A percentile compares a stretch with the other conserved stretches of the same genome.
Evolutionary conservation across 768 basidiomycete genomes (phyloP).

Genomic region (Aureoboletus auriporus): DNA sequence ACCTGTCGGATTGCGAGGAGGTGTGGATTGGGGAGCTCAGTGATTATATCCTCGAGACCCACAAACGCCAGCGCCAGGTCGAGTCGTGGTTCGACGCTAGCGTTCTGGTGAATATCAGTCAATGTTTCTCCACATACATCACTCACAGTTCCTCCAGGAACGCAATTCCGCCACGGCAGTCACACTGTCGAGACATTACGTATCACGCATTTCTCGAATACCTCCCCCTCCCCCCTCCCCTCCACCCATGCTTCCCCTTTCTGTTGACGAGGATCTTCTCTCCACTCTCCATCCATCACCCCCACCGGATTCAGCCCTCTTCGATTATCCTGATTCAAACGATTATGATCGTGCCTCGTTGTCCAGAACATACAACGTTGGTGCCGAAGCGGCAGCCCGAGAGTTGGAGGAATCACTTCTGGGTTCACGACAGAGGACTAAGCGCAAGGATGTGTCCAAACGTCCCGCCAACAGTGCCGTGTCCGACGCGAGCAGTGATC

Average conservation of each 20-base stretch:
- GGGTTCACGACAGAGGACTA: conserved; percentile 34
- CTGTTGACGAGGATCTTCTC: conserved; percentile 33
- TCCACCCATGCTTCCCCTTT: conserved; percentile 26
- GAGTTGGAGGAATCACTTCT: conserved; percentile 56
- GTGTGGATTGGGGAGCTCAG: conserved; percentile 69
- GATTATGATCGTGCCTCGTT: conserved; percentile 22
- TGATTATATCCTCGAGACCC: conserved; percentile 67
- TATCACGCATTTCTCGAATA: conserved; percentile 42
- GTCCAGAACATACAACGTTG: conserved; percentile 19
- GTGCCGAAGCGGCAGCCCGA: conserved; percentile 53
- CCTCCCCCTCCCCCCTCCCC: conserved; percentile 40
- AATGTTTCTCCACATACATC: background rate
- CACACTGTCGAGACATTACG: conserved; percentile 33
- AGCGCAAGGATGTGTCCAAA: conserved; percentile 46
- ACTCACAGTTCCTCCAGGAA: conserved; percentile 44
- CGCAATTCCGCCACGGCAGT: conserved; percentile 62
- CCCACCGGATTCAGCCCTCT: conserved; percentile 25
- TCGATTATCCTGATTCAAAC: conserved; percentile 27
- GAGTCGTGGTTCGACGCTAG: conserved; percentile 71
- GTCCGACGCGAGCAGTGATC: conserved; percentile 59
- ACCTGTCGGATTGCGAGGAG: conserved; percentile 78
- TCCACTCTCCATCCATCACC: conserved; percentile 38
- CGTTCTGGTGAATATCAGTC: conserved; percentile 45
- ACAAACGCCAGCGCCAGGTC: conserved; percentile 68
- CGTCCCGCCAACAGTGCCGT: conserved; percentile 44